These are phyloP conservation scores for Paraphaeosphaeria sporulosa DNA, from an alignment of 2,329 filamentous ascomycete genomes.

Conservation along the genomic window DNA sequence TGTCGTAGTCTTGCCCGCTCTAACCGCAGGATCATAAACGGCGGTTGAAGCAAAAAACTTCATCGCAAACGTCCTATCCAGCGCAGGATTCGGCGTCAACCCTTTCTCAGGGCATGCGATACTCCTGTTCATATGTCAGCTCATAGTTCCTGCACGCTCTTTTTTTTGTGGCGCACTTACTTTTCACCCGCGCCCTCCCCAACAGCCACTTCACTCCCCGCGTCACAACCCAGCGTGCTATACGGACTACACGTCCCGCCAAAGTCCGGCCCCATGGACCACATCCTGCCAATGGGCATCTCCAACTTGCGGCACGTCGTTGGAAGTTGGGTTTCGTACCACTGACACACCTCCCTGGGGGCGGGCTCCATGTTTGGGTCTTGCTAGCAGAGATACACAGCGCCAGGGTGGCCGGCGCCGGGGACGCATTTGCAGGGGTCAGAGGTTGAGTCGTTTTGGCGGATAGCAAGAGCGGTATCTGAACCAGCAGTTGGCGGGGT, in stretches of 20 bases:
- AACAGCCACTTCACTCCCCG: too few relatives aligned
- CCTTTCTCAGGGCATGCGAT: neutral
- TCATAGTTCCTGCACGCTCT: too few relatives aligned
- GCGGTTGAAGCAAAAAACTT: neutral
- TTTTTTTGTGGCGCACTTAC: neutral
- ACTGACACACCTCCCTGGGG: neutral
- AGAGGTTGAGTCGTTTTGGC: neutral
- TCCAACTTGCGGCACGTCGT: too few relatives aligned
- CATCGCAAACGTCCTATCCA: neutral
- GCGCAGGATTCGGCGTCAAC: neutral
- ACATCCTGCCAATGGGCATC: too few relatives aligned
- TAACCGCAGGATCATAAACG: neutral
- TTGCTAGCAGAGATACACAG: neutral
- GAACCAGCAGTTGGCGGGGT: neutral
- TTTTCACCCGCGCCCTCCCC: neutral
- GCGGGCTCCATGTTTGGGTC: too few relatives aligned
- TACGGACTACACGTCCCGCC: too few relatives aligned
- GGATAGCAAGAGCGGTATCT: neutral
- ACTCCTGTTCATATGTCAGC: neutral
- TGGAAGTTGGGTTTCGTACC: neutral
- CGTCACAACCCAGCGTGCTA: too few relatives aligned
- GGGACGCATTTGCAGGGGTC: neutral
- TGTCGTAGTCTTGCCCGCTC: neutral
- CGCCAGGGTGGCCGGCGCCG: neutral
- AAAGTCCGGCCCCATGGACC: too few relatives aligned